Conservation (phyloP, 192 early-diverging fungal species). For the Coemansia sp. region DNA sequence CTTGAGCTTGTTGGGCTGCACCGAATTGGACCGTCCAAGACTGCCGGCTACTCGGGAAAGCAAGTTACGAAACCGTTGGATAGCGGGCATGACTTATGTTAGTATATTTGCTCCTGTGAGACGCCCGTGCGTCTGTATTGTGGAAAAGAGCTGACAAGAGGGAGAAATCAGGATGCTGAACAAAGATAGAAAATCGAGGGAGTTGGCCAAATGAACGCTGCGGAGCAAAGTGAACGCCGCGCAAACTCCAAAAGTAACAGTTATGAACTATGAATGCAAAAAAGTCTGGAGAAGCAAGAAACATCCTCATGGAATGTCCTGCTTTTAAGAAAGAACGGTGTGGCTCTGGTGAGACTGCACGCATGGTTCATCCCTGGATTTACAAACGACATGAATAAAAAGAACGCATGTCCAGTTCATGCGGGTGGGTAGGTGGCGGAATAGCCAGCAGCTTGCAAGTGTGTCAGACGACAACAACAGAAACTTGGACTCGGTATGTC, state of each 20-base stretch:
- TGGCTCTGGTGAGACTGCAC: neutral
- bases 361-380: conserved; percentile 1
- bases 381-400: conserved; percentile 1
- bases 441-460: neutral
- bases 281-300: conserved; percentile 12
- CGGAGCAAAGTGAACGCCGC: conserved; percentile 1
- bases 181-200: neutral
- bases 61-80: conserved; percentile 35
- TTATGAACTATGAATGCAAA: neutral
- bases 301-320: neutral
- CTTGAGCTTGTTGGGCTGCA: conserved; percentile 37
- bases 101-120: neutral
- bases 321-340: neutral
- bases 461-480: neutral
- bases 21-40: conserved; percentile 41
- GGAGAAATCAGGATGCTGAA: neutral
- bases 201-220: conserved; percentile 1
- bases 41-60: conserved; percentile 48
- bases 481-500: neutral
- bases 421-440: neutral
- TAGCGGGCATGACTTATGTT: conserved; percentile 32
- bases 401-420: neutral
- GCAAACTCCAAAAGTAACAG: neutral
- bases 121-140: neutral
- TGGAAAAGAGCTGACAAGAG: neutral